A percentile compares a stretch with the other conserved stretches of the same genome.
Conservation (phyloP, 169 alveolate species). For the Cryptosporidium sp. region DNA sequence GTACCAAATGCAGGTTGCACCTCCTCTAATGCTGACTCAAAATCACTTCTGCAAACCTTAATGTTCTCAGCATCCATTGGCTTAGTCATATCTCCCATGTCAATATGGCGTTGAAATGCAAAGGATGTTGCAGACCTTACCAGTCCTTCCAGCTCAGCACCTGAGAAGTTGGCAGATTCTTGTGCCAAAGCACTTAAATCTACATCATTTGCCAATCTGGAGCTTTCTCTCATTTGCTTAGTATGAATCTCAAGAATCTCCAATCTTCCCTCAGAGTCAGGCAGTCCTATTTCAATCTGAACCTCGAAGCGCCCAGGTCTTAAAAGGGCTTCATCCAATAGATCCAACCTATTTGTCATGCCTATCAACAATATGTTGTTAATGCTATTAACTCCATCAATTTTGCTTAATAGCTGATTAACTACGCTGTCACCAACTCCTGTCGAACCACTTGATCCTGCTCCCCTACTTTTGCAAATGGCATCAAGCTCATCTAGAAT, state of each 20-base stretch:
- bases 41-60: constrained; percentile 91
- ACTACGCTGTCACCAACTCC: constrained; percentile 98
- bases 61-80: constrained; percentile 81
- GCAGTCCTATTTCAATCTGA: constrained; percentile 97
- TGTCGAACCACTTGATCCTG: constrained; percentile 88
- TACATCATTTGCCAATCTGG: constrained; percentile 86
- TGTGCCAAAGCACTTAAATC: constrained; percentile 92
- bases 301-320: constrained; percentile 99
- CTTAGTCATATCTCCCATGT: constrained; percentile 81
- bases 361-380: constrained; percentile 98
- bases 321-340: constrained; percentile 98
- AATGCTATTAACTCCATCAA: constrained; percentile 99
- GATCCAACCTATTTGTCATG: constrained; percentile 98
- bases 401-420: constrained; percentile 97
- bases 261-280: constrained; percentile 97
- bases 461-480: constrained; percentile 97
- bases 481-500: constrained; percentile 99
- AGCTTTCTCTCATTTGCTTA: constrained; percentile 90
- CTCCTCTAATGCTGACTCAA: constrained; percentile 93
- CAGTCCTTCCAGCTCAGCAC: constrained; percentile 98
- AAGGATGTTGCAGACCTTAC: constrained; percentile 94
- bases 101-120: constrained; percentile 92
- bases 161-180: constrained; percentile 97
- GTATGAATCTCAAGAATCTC: constrained; percentile 99
- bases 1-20: constrained; percentile 98